These are phyloP conservation scores for Talaromyces sp. DNA, from an alignment of 2,329 filamentous ascomycete species.

Conservation along the genomic window DNA sequence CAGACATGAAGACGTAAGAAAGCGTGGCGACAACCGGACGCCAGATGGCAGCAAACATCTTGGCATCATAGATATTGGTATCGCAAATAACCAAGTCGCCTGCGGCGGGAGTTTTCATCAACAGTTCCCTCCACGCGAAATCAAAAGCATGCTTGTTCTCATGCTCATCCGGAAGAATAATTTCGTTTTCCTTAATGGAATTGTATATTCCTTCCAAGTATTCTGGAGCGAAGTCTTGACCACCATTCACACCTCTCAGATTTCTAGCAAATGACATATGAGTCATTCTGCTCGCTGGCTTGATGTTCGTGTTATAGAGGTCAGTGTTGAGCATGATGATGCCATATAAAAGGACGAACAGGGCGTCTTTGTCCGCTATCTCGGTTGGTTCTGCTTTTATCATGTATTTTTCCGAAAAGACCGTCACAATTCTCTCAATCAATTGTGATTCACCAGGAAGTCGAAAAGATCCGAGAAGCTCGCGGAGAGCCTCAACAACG, in stretches of 20 bases:
- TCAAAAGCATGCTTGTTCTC: constrained; percentile 96
- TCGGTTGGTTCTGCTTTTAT: constrained; percentile 62
- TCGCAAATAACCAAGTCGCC: constrained; percentile 71
- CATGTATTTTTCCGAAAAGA: constrained; percentile 82
- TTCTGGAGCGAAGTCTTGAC: constrained; percentile 74
- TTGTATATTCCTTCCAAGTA: constrained; percentile 85
- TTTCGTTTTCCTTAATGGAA: constrained; percentile 87
- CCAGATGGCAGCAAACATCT: constrained; percentile 97
- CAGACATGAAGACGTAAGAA: constrained; percentile 98
- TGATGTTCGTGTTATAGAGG: constrained; percentile 86
- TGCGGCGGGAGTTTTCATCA: constrained; percentile 74
- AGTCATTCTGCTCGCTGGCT: constrained; percentile 73
- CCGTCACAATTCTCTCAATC: constrained; percentile 85
- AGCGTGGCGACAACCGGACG: constrained; percentile 88
- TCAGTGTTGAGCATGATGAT: constrained; percentile 98
- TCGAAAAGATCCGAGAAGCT: constrained; percentile 86
- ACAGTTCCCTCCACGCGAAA: constrained; percentile 91
- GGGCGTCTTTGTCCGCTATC: constrained; percentile 77
- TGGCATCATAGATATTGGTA: constrained; percentile 91
- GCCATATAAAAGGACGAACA: constrained; percentile 87
- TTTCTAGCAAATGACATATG: constrained; percentile 78
- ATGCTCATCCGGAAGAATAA: constrained; percentile 94
- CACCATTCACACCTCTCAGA: constrained; percentile 81
- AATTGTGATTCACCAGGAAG: constrained; percentile 87
- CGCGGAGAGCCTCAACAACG: constrained; percentile 81